Conservation (phyloP, 192 early-diverging fungal genomes). For the Mycoemilia scoparia region DNA sequence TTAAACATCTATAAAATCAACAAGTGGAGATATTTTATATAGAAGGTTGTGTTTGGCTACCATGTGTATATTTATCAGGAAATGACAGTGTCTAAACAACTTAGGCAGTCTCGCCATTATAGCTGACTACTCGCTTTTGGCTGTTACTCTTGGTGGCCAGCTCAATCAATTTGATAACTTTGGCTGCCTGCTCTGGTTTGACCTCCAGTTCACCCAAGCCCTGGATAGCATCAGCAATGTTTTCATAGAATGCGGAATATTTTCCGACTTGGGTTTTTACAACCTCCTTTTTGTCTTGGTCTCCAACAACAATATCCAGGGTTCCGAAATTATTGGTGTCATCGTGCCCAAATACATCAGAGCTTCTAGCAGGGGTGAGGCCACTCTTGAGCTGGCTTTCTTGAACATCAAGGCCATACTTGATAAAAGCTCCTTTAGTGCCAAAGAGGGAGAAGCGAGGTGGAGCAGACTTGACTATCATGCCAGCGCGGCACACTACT, state of each 20-base stretch:
- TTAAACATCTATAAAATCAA: too few species aligned
- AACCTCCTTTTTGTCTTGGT: too few species aligned
- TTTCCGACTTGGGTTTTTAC: slow-evolving; percentile 36
- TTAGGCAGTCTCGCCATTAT: too few species aligned
- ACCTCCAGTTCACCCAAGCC: slow-evolving; percentile 28
- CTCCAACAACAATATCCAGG: slow-evolving; percentile 30
- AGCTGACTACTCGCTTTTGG: too few species aligned
- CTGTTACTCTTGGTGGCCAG: slow-evolving; percentile 44
- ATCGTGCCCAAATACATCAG: slow-evolving; percentile 46
- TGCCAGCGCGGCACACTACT: slow-evolving; percentile 40
- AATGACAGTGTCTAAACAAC: too few species aligned
- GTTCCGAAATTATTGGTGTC: slow-evolving; percentile 24
- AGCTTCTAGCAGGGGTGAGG: slow-evolving; percentile 24
- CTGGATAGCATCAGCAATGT: slow-evolving; percentile 39
- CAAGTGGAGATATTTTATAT: too few species aligned
- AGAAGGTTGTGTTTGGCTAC: too few species aligned
- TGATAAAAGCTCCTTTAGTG: slow-evolving; percentile 45
- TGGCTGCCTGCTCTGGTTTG: slow-evolving; percentile 42
- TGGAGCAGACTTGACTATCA: slow-evolving; percentile 45
- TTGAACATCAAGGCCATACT: slow-evolving; percentile 50
- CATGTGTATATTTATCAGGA: too few species aligned
- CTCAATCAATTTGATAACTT: slow-evolving; percentile 50
- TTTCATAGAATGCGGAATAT: slow-evolving; percentile 45
- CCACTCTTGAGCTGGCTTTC: slow-evolving; percentile 53
- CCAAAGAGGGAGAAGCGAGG: slow-evolving; percentile 48